Evolutionary conservation across 2,329 filamentous ascomycete species (phyloP).

Genomic region (Anthostomella pinea): DNA sequence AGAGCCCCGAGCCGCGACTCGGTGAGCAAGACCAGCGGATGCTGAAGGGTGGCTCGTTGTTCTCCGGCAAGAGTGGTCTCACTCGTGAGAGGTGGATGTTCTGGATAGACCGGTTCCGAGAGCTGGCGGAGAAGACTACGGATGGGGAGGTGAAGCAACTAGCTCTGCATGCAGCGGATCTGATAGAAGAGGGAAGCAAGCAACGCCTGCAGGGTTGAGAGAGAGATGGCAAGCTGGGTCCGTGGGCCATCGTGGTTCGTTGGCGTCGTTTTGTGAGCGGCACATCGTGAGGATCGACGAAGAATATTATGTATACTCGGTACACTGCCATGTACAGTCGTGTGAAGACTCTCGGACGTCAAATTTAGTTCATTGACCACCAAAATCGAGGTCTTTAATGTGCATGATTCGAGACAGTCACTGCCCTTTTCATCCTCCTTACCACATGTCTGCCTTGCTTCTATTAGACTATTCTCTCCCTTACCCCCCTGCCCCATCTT

Average conservation of each 20-base stretch:
- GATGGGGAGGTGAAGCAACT: constrained; percentile 17
- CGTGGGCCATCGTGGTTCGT: constrained; percentile 9
- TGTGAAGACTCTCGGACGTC: too few relatives aligned
- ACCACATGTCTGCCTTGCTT: too few relatives aligned
- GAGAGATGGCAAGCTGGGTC: background rate
- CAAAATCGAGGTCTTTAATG: too few relatives aligned
- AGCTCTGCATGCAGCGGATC: constrained; percentile 23
- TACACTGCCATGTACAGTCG: too few relatives aligned
- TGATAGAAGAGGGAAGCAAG: constrained; percentile 25
- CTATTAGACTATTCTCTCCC: too few relatives aligned
- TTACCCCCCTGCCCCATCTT: too few relatives aligned
- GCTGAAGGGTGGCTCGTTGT: constrained; percentile 22
- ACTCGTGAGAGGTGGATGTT: constrained; percentile 26
- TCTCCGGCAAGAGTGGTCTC: constrained; percentile 20
- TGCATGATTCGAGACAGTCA: too few relatives aligned
- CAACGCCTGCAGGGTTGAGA: constrained; percentile 7
- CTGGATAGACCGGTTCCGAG: constrained; percentile 25
- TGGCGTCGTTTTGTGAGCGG: too few relatives aligned
- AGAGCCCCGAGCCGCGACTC: constrained; percentile 17
- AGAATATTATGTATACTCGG: too few relatives aligned
- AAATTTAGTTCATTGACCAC: too few relatives aligned
- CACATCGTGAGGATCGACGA: too few relatives aligned
- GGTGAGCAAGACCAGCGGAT: constrained; percentile 17
- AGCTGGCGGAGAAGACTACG: constrained; percentile 18
- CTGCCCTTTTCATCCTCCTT: too few relatives aligned